These are phyloP conservation scores for Ambrosia trifida DNA, from an alignment of 129 eudicot species.

Conservation along the genomic window DNA sequence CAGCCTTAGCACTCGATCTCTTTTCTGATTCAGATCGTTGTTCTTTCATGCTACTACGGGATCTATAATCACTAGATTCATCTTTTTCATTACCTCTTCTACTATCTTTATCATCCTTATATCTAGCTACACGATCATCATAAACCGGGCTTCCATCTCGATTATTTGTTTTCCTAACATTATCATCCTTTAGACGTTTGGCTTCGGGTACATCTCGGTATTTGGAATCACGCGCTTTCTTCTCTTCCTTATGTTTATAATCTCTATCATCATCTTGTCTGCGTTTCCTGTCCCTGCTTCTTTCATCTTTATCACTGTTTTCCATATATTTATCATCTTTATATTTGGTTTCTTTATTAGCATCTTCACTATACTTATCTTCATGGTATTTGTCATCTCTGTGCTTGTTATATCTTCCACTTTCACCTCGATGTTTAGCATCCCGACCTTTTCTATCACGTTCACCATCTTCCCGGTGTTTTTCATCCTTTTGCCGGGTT, in stretches of 20 bases:
- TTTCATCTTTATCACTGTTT: constrained; percentile 44
- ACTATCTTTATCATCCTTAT: constrained; percentile 73
- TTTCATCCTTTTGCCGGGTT: constrained; percentile 37
- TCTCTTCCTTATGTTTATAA: constrained; percentile 40
- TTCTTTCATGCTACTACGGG: constrained; percentile 55
- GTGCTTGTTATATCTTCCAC: constrained; percentile 50
- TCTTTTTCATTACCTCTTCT: constrained; percentile 59
- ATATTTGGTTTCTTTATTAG: constrained; percentile 41
- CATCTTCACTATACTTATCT: constrained; percentile 45
- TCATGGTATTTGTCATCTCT: constrained; percentile 41
- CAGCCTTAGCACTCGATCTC: constrained; percentile 57
- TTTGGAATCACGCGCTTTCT: constrained; percentile 45
- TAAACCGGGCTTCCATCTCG: constrained; percentile 54
- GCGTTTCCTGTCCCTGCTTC: constrained; percentile 44
- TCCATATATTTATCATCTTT: constrained; percentile 49
- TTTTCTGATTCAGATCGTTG: constrained; percentile 60
- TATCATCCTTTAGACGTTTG: constrained; percentile 74
- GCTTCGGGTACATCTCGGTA: constrained; percentile 41
- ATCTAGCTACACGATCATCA: constrained; percentile 64
- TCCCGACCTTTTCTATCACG: constrained; percentile 53
- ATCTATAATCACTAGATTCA: constrained; percentile 56
- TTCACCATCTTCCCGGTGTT: constrained; percentile 49
- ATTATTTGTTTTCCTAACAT: constrained; percentile 46
- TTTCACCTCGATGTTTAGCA: constrained; percentile 52
- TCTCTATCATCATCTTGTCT: constrained; percentile 41